phyloP scores from a whole-genome alignment of 2,329 filamentous ascomycete species.

The Colletotrichum kahawae region DNA sequence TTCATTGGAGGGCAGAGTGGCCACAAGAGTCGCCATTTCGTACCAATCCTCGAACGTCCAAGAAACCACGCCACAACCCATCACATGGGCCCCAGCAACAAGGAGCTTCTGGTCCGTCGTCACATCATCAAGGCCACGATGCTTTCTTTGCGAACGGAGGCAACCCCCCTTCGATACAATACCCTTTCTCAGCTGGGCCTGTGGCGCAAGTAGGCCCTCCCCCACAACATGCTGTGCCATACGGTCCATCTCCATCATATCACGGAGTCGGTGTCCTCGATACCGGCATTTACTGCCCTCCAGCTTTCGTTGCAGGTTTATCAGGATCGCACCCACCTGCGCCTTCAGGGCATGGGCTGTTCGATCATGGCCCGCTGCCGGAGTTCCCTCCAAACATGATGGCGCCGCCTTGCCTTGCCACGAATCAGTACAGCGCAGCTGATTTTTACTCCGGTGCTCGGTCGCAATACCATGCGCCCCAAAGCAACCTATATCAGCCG shows the following conservation, averaged over 20 bases:
- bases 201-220: not conserved
- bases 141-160: not conserved
- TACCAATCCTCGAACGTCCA: conserved; percentile 54
- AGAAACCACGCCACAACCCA: not conserved
- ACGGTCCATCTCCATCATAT: not conserved
- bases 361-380: not conserved
- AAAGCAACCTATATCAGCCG: not conserved
- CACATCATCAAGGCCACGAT: not conserved
- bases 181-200: not conserved
- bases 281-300: not conserved
- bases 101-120: not conserved
- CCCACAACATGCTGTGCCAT: not conserved
- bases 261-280: not conserved
- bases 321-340: not conserved
- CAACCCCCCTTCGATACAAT: not conserved
- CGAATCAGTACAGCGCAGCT: not conserved
- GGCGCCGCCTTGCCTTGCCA: not conserved
- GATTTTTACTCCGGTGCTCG: not conserved
- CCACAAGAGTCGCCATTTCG: conserved; percentile 76
- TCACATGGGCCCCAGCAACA: conserved; percentile 1
- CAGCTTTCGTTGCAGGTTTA: not conserved
- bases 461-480: not conserved
- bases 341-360: conserved; percentile 34
- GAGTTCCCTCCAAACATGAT: not conserved
- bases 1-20: conserved; percentile 84